Conservation (phyloP, 768 basidiomycete species). For the Paxillus ammoniavirescens region DNA sequence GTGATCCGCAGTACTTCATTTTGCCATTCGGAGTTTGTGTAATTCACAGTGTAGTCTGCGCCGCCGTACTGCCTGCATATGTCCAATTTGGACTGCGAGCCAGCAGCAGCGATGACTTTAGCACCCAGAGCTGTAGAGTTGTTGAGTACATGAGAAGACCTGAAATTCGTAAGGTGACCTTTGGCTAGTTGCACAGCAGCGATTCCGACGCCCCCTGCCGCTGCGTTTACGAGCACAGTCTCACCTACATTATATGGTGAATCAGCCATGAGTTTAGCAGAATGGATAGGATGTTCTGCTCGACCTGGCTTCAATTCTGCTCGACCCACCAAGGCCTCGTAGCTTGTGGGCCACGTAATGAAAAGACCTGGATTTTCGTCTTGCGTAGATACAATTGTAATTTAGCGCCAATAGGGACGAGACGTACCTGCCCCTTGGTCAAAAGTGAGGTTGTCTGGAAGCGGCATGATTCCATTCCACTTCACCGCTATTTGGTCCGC, state of each 20-base stretch:
- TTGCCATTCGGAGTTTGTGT: slow-evolving; percentile 80
- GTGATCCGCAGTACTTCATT: slow-evolving; percentile 86
- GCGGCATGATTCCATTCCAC: slow-evolving; percentile 49
- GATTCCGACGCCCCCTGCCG: slow-evolving; percentile 95
- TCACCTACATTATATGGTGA: slow-evolving; percentile 52
- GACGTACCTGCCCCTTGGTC: slow-evolving; percentile 80
- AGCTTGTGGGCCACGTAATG: slow-evolving; percentile 92
- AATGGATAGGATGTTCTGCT: neutral
- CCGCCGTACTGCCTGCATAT: slow-evolving; percentile 74
- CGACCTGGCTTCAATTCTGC: slow-evolving; percentile 77
- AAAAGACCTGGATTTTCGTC: slow-evolving; percentile 52
- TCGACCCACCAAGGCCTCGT: slow-evolving; percentile 85
- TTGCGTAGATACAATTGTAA: slow-evolving; percentile 2
- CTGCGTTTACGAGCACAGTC: slow-evolving; percentile 90
- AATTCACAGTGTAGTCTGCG: slow-evolving; percentile 83
- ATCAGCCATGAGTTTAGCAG: slow-evolving; percentile 7
- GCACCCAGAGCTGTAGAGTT: slow-evolving; percentile 70
- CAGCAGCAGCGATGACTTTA: slow-evolving; percentile 91
- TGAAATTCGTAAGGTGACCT: slow-evolving; percentile 42
- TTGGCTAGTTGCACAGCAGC: slow-evolving; percentile 93
- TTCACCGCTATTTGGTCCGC: slow-evolving; percentile 70
- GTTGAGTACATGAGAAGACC: neutral
- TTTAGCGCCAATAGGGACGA: neutral
- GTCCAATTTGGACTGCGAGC: slow-evolving; percentile 75
- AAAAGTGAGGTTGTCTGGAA: slow-evolving; percentile 75